phyloP scores from a whole-genome alignment of 495 filamentous ascomycete species.

The Daldinia caldariorum region DNA sequence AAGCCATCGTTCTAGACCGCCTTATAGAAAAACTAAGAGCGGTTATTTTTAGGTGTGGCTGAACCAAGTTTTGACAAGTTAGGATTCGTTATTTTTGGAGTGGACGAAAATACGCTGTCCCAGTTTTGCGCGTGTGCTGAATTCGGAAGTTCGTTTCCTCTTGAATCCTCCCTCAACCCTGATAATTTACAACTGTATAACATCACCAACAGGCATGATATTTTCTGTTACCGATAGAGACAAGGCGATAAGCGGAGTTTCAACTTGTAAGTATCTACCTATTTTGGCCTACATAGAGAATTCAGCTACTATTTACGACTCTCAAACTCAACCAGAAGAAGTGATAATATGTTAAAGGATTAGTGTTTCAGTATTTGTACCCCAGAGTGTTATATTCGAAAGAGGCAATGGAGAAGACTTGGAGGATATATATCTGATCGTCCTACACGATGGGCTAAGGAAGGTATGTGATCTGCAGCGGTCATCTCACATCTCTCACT shows the following conservation, averaged over 20 bases:
- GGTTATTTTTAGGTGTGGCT: background rate
- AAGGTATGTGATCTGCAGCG: conserved; percentile 3
- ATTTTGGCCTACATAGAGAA: conserved; percentile 16
- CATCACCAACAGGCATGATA: background rate
- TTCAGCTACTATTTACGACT: background rate
- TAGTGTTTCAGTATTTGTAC: conserved; percentile 15
- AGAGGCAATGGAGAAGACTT: background rate
- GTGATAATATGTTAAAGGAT: conserved; percentile 11
- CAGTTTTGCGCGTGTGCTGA: background rate
- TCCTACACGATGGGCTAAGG: background rate
- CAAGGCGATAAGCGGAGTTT: background rate
- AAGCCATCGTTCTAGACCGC: background rate
- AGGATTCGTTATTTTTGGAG: background rate
- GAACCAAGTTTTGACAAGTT: background rate
- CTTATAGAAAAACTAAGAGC: background rate
- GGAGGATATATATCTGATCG: conserved; percentile 21
- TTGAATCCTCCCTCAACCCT: conserved; percentile 14
- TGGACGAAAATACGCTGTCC: background rate
- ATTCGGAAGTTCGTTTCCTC: conserved; percentile 14
- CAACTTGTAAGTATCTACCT: conserved; percentile 16
- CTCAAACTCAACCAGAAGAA: conserved; percentile 3
- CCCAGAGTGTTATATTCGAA: conserved; percentile 4
- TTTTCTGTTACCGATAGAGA: background rate
- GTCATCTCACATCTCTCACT: background rate
- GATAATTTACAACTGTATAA: conserved; percentile 8